phyloP scores from a whole-genome alignment of 2,329 filamentous ascomycete genomes.

The Alternaria alternata region DNA sequence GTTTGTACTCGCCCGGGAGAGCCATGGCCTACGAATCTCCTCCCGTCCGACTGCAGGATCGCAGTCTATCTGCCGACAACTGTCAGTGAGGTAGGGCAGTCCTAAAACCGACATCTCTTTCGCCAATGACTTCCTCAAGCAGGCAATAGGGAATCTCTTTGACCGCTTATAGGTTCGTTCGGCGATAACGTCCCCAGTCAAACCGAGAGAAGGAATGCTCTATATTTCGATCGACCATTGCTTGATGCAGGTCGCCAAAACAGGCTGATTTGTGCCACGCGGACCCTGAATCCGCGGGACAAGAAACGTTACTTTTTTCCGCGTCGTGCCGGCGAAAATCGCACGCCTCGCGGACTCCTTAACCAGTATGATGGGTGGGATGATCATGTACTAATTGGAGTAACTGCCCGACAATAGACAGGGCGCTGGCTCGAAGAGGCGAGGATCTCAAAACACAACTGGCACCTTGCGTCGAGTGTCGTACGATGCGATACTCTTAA shows the following conservation, averaged over 20 bases:
- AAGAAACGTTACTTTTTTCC: constrained; percentile 17
- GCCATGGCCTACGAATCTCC: constrained; percentile 1
- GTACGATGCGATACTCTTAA: constrained; percentile 25
- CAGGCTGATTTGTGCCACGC: constrained; percentile 1
- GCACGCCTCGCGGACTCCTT: constrained; percentile 3
- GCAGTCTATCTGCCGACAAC: constrained; percentile 7
- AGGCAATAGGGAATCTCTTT: constrained; percentile 3
- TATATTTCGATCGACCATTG: constrained; percentile 19
- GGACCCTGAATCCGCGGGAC: constrained; percentile 15
- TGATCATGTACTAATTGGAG: constrained; percentile 15
- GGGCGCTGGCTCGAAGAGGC: constrained; percentile 7
- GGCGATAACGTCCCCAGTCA: constrained; percentile 1
- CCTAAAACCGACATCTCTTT: constrained; percentile 5
- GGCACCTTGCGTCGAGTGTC: constrained; percentile 17
- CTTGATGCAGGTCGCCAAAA: constrained; percentile 16
- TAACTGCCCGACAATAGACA: constrained; percentile 8
- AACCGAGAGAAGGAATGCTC: constrained; percentile 2
- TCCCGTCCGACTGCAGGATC: constrained; percentile 17
- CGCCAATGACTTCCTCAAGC: not conserved
- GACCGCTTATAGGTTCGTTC: constrained; percentile 8
- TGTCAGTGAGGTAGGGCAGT: constrained; percentile 5
- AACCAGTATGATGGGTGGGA: constrained; percentile 8
- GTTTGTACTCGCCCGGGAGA: not conserved
- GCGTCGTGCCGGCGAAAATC: constrained; percentile 9
- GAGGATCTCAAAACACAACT: constrained; percentile 20